A percentile compares a stretch with the other conserved stretches of the same genome.
Evolutionary conservation across 2,329 filamentous ascomycete genomes (phyloP).

Genomic region (Shiraia bambusicola): DNA sequence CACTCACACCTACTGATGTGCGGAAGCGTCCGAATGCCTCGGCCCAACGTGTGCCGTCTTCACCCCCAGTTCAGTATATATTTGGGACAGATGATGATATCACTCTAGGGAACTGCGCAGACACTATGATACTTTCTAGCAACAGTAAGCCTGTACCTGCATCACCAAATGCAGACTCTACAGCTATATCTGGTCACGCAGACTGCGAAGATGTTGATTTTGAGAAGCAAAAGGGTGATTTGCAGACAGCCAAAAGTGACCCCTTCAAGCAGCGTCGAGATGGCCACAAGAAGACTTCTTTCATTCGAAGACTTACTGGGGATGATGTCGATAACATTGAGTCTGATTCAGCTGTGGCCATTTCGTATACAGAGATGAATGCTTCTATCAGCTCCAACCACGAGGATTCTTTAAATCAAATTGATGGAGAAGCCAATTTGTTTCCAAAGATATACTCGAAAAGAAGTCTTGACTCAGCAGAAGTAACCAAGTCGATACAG

Average conservation of each 20-base stretch:
- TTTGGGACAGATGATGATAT: constrained; percentile 6
- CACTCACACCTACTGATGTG: constrained; percentile 10
- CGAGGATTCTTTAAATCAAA: background rate
- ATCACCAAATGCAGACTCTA: constrained; percentile 44
- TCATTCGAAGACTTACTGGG: constrained; percentile 31
- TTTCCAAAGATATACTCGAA: background rate
- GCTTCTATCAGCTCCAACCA: background rate
- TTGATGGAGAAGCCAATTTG: constrained; percentile 2
- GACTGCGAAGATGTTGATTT: constrained; percentile 30
- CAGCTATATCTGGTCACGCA: constrained; percentile 43
- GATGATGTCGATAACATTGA: constrained; percentile 7
- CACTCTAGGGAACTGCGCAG: constrained; percentile 1
- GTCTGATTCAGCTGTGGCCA: background rate
- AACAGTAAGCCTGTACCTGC: constrained; percentile 47
- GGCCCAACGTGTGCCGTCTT: constrained; percentile 9
- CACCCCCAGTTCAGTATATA: constrained; percentile 11
- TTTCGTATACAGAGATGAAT: constrained; percentile 1
- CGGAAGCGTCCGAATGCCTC: constrained; percentile 2
- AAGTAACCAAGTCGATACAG: background rate
- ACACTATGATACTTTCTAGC: constrained; percentile 40
- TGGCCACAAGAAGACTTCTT: constrained; percentile 19
- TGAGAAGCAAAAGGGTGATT: constrained; percentile 28
- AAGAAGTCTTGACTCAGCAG: background rate
- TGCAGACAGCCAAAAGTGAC: constrained; percentile 29
- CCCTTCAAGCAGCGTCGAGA: constrained; percentile 25